Base-by-base conservation (phyloP, 139 green algal species). In the Micromonas pusilla region DNA sequence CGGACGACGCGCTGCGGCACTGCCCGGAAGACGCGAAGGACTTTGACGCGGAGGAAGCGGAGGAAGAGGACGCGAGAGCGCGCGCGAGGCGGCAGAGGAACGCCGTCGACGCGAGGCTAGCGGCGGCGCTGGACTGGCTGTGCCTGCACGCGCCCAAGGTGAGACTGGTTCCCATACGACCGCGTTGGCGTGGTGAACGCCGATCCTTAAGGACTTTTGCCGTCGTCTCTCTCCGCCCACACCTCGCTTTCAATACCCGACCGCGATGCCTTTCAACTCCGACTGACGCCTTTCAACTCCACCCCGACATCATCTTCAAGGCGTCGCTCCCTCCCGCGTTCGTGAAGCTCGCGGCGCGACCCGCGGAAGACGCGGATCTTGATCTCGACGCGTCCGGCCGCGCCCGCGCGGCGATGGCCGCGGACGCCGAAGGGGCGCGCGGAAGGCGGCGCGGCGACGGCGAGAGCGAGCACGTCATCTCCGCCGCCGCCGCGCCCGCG, bases 301-400 rank as follows among this genome's bases (percentile, higher is more conserved):
- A n/a, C n/a, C n/a, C n/a, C n/a, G n/a, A n/a, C n/a, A n/a, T n/a
- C n/a, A n/a, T n/a, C n/a, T n/a, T n/a, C n/a, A n/a, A n/a, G n/a
- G n/a, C n/a, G n/a, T n/a, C n/a, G n/a, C n/a, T n/a, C n/a, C 68
- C 68, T 1, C 34, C 26, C 5, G 68, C 68, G 37, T 75, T 75
- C 26, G 37, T 32, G 1, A 28, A 26, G 3, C 30, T 75, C 6
- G 37, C 37, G 37, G 34, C 37, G 20, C 23, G 19, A 2, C 21
- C 34, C 28, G 20, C 20, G 23, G 4, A 21, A 62, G 1, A 33
- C 21, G 32, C 37, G 0, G 53, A 75, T 34, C 28, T 31, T 34
- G 31, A 39, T 1, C 63, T 16, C 21, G 62, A n/a, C 33, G 19
- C 36, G 6, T 21, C 62, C 37, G n/a, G n/a, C n/a, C n/a, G n/a